phyloP scores from a whole-genome alignment of 257 asterid species.

The Salvia hispanica region DNA sequence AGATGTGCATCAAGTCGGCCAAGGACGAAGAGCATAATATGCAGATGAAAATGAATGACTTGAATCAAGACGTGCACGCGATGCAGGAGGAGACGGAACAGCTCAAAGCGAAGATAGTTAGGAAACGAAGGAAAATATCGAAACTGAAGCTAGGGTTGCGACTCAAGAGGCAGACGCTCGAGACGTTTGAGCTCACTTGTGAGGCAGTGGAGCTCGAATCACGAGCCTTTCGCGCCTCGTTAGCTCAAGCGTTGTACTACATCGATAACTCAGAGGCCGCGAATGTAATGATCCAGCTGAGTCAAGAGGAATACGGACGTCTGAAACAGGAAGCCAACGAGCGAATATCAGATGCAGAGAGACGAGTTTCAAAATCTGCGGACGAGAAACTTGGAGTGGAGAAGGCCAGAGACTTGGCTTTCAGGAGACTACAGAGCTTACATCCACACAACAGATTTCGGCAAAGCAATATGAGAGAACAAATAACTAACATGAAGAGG shows the following conservation, averaged over 20 bases:
- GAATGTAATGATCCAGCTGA: slow-evolving; percentile 37
- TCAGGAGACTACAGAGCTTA: slow-evolving; percentile 40
- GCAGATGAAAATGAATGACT: slow-evolving; percentile 30
- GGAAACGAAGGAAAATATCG: slow-evolving; percentile 42
- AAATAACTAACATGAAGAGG: not conserved
- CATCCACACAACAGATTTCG: slow-evolving; percentile 26
- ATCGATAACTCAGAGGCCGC: slow-evolving; percentile 33
- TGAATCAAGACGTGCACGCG: slow-evolving; percentile 43
- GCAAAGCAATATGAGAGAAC: slow-evolving; percentile 18
- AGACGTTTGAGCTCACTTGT: slow-evolving; percentile 50
- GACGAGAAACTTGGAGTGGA: slow-evolving; percentile 56
- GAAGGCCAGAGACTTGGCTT: slow-evolving; percentile 44
- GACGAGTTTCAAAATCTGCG: slow-evolving; percentile 38
- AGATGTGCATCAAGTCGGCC: slow-evolving; percentile 37
- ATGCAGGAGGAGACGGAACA: slow-evolving; percentile 50
- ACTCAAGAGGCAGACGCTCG: slow-evolving; percentile 53
- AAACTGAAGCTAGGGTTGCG: slow-evolving; percentile 42
- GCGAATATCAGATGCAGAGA: slow-evolving; percentile 45
- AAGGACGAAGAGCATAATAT: slow-evolving; percentile 48
- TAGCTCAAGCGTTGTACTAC: slow-evolving; percentile 47
- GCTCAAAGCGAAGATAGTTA: slow-evolving; percentile 44
- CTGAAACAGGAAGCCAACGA: slow-evolving; percentile 43
- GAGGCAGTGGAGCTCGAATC: slow-evolving; percentile 50
- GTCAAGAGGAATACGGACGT: slow-evolving; percentile 41
- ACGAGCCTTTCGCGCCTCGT: slow-evolving; percentile 49